Evolutionary conservation across 805 yeast genomes (phyloP).

Genomic region (Wickerhamomyces hampshirensis): DNA sequence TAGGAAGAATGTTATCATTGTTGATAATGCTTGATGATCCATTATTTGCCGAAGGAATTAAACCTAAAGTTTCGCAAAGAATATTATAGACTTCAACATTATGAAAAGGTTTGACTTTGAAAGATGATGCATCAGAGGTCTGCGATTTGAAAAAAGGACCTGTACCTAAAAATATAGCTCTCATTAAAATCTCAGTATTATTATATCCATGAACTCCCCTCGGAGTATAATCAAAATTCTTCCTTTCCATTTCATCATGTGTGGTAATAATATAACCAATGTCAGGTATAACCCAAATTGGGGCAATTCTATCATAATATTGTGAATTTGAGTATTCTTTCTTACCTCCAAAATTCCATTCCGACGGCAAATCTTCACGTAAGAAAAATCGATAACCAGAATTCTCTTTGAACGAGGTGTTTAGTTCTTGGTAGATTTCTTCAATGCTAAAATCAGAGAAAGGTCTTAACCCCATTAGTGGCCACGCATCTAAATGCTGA

Average conservation of each 20-base stretch:
- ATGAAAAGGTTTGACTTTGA: conserved; percentile 52
- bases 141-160: conserved; percentile 68
- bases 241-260: conserved; percentile 43
- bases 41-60: conserved; percentile 53
- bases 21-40: conserved; percentile 38
- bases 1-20: conserved; percentile 28
- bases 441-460: conserved; percentile 32
- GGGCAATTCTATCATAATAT: conserved; percentile 66
- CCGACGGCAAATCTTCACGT: conserved; percentile 47
- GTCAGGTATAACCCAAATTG: conserved; percentile 79
- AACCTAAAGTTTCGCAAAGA: conserved; percentile 57
- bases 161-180: conserved; percentile 71
- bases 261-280: conserved; percentile 77
- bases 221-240: conserved; percentile 20
- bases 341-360: conserved; percentile 29
- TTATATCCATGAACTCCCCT: conserved; percentile 83
- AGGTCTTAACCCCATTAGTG: conserved; percentile 75
- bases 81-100: conserved; percentile 74
- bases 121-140: conserved; percentile 9
- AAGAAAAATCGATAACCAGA: conserved; percentile 42
- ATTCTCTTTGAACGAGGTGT: conserved; percentile 25
- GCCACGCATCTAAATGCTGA: conserved; percentile 77
- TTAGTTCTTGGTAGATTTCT: conserved; percentile 43
- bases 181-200: conserved; percentile 71
- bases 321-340: conserved; percentile 1